phyloP scores from a whole-genome alignment of 2,329 filamentous ascomycete genomes.

The Cladophialophora yegresii region DNA sequence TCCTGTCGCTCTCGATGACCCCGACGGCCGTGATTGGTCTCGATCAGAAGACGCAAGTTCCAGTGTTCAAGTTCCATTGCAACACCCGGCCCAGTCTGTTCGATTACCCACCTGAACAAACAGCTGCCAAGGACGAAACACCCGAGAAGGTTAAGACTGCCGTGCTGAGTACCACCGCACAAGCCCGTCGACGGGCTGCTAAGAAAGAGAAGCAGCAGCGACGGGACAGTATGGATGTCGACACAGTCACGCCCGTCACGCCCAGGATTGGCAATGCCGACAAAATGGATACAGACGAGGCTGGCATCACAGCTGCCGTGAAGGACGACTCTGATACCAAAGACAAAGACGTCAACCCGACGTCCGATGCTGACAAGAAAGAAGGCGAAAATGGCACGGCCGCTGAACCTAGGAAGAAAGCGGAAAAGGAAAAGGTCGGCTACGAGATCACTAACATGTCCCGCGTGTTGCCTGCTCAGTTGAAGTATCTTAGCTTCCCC shows the following conservation, averaged over 20 bases:
- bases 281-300: conserved; percentile 75
- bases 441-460: conserved; percentile 98
- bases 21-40: conserved; percentile 94
- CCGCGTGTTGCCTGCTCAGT: conserved; percentile 83
- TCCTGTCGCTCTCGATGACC: conserved; percentile 93
- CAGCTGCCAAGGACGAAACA: conserved; percentile 90
- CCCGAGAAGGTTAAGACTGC: conserved; percentile 93
- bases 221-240: conserved; percentile 93
- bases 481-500: conserved; percentile 94
- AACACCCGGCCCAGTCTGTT: conserved; percentile 93
- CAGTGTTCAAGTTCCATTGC: conserved; percentile 93
- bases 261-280: conserved; percentile 61
- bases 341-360: conserved; percentile 60
- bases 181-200: conserved; percentile 91
- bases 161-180: conserved; percentile 92
- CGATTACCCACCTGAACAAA: conserved; percentile 95
- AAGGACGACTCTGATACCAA: conserved; percentile 56
- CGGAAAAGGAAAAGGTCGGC: conserved; percentile 93
- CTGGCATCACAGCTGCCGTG: conserved; percentile 21
- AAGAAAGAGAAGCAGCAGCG: conserved; percentile 90
- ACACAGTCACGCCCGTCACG: conserved; percentile 69
- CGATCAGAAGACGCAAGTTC: conserved; percentile 89
- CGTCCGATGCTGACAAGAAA: conserved; percentile 62
- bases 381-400: conserved; percentile 44
- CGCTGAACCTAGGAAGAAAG: conserved; percentile 77